A percentile compares a stretch with the other conserved stretches of the same genome.
These are phyloP conservation scores for Lithospermum erythrorhizon DNA, from an alignment of 257 asterid species.

Conservation along the genomic window DNA sequence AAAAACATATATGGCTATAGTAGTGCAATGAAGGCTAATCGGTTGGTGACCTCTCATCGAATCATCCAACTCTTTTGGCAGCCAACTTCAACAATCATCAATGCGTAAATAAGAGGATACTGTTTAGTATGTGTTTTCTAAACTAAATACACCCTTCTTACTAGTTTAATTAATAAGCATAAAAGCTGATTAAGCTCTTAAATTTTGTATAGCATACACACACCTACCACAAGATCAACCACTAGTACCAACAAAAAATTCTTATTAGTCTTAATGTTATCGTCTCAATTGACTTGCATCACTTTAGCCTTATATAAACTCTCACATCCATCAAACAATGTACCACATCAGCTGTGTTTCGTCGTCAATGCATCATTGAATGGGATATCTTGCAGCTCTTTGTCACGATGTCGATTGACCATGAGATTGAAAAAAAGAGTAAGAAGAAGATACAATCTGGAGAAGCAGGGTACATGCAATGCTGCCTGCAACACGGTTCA, in stretches of 20 bases:
- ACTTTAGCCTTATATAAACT: not conserved
- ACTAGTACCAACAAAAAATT: not conserved
- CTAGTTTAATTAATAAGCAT: too few relatives aligned
- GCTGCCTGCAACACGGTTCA: not conserved
- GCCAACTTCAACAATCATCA: not conserved
- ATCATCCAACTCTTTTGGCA: not conserved
- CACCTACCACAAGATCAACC: not conserved
- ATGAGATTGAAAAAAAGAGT: not conserved
- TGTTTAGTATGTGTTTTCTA: not conserved
- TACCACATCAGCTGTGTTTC: not conserved
- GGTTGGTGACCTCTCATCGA: not conserved
- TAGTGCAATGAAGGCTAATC: not conserved
- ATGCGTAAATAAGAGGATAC: not conserved
- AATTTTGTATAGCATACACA: not conserved
- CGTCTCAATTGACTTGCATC: not conserved
- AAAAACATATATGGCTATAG: not conserved
- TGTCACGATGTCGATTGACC: not conserved
- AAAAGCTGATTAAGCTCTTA: too few relatives aligned
- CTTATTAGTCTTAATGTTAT: not conserved
- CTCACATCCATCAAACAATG: not conserved
- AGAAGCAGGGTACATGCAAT: conserved; percentile 6
- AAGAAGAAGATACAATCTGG: conserved; percentile 4
- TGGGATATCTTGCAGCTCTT: not conserved
- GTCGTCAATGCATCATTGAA: too few relatives aligned
- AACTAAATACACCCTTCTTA: not conserved